Percentiles rank a stretch among this genome's conserved stretches.
phyloP scores from a whole-genome alignment of 805 yeast species.

The Kodamaea kaohsiungensis region DNA sequence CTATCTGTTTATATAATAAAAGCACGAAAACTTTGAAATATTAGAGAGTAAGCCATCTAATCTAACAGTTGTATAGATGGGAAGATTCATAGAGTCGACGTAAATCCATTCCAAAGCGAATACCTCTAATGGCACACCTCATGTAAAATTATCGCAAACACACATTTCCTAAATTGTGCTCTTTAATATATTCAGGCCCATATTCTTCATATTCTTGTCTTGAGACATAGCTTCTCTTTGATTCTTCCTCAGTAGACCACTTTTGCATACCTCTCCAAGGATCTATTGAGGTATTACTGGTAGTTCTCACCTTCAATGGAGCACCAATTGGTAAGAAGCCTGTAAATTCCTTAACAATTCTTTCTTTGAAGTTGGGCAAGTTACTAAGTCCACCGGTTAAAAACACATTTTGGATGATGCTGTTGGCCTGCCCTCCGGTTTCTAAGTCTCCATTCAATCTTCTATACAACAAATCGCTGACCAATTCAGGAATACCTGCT shows the following conservation, averaged over 20 bases:
- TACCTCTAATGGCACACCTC: no score
- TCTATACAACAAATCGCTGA: slow-evolving; percentile 62
- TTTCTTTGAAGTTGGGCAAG: slow-evolving; percentile 62
- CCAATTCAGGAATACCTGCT: slow-evolving; percentile 85
- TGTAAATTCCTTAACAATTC: slow-evolving; percentile 71
- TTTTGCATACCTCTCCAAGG: slow-evolving; percentile 94
- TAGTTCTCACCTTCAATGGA: slow-evolving; percentile 58
- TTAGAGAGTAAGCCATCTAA: not conserved
- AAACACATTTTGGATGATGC: slow-evolving; percentile 64
- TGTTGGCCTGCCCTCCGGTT: slow-evolving; percentile 53
- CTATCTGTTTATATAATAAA: slow-evolving; percentile 9
- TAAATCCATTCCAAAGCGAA: no score
- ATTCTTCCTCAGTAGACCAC: slow-evolving; percentile 59
- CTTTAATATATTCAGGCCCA: slow-evolving; percentile 88
- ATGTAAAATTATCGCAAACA: slow-evolving; percentile 20
- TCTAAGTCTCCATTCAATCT: slow-evolving; percentile 59
- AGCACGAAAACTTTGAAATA: slow-evolving; percentile 4
- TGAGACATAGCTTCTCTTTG: slow-evolving; percentile 53
- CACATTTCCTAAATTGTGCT: slow-evolving; percentile 76
- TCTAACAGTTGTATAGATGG: no score
- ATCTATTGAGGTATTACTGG: slow-evolving; percentile 70
- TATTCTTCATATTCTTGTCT: slow-evolving; percentile 78
- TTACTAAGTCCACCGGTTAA: slow-evolving; percentile 83
- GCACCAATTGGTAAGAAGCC: slow-evolving; percentile 70
- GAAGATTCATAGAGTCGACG: no score